Evolutionary conservation across 164 flowering plant species (phyloP), one percentile per base, ranked within the genome.

Genomic region (Tinospora cordifolia): DNA sequence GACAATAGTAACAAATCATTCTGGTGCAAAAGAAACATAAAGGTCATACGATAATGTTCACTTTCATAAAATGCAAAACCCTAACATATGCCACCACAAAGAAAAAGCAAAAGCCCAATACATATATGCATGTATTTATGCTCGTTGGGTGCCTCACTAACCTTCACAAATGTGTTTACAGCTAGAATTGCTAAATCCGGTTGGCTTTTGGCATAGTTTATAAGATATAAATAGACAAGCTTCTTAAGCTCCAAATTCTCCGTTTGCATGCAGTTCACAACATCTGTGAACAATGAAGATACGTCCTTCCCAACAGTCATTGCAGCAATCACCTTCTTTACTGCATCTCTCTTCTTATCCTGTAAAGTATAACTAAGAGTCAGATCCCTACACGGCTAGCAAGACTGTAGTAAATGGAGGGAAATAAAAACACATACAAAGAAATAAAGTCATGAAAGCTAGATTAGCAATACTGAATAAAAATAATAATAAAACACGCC

Each of bases 221-320:
- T 95, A 27, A 95, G 94, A 81, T 95, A 95, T 72, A 95, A 83
- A 75, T 95, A 95, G 22, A 95, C 99, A 46, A 95, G 96, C 85
- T 95, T 95, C 78, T 95, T 95, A 63, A 92, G 82, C 91, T 95
- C 99, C 88, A 95, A 81, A 77, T 90, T 95, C 78, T 92, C 99
- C 6, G 99, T 92, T 78, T 92, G 99, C 99, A 95, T 95, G 85
- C 99, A 95, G 81, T 92, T 95, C 70, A 95, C 97, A 68, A 95
- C 98, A 81, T 95, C 99, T 8, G 97, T 90, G 76, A 95, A 95
- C 69, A 95, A 78, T 36, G 98, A 95, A 54, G 99, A 95, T 17
- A 95, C 99, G 81, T 95, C 99, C 81, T 95, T 95, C 69, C 99
- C 99, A 67, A 95, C 99, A 8, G 99, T 95, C 99, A 95, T 95